Evolutionary conservation across 768 basidiomycete species (phyloP), one percentile per base, ranked within the genome.

Genomic region (Serendipita sp.): DNA sequence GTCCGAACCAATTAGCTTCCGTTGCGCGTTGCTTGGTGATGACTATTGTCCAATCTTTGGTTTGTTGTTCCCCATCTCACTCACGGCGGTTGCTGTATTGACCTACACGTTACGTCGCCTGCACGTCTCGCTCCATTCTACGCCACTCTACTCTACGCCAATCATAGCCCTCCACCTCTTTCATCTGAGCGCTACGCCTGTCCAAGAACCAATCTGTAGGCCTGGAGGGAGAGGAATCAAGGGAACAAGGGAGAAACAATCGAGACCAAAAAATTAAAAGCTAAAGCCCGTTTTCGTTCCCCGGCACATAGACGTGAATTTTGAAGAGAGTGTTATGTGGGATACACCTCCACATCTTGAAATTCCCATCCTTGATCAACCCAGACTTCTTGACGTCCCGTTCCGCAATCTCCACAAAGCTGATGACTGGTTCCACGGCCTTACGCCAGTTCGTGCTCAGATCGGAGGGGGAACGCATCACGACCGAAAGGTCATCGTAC

Each of bases 321-420:
- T 60, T 60, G 2, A 32, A 60, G 37, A 35, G 16, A 8, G 35
- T 37, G 37, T 38, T 60, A 35, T 60, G 56, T 11, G 34, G 28
- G 37, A 37, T 8, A n/a, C 56, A 60, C 10, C 56, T 24, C 16
- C 16, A 60, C 56, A 60, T 60, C 35, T 60, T 60, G 16, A 34
- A 10, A n/a, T 28, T 32, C 1, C 28, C 28, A 8, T 60, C 16
- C 8, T 35, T 28, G 56, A 37, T 60, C 56, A 60, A 4, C 34
- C 34, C 34, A 10, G 56, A n/a, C 16, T 38, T 37, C 56, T 60
- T 60, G 5, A 60, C 18, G 28, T 28, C 56, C 37, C n/a, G 16
- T 38, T 60, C 56, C n/a, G 16, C 3, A 60, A 60, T 32, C 37
- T 60, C 56, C 56, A 60, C 56, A 60, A 60, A 60, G 34, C 35